These are phyloP conservation scores for Penicillium verrucosum DNA, from an alignment of 2,329 filamentous ascomycete species.

Conservation along the genomic window DNA sequence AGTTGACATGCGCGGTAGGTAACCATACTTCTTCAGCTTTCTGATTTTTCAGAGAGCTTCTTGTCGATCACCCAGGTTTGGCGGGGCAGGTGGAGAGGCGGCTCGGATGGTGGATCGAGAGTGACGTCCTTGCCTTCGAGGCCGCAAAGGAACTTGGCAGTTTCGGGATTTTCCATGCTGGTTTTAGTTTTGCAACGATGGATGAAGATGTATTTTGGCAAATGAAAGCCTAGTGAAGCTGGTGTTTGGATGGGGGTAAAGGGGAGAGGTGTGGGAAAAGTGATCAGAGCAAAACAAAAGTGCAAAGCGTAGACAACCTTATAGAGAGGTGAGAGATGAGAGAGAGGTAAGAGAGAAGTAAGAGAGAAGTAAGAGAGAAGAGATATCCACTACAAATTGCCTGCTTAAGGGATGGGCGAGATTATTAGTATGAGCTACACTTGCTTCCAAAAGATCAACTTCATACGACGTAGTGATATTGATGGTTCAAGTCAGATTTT, in stretches of 20 bases:
- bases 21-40: neutral
- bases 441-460: too few relatives aligned
- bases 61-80: slow-evolving; percentile 13
- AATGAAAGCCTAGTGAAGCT: neutral
- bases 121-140: slow-evolving; percentile 9
- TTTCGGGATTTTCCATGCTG: slow-evolving; percentile 5
- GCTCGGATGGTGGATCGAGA: slow-evolving; percentile 10
- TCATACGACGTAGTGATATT: too few relatives aligned
- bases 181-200: neutral
- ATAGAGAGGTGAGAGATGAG: too few relatives aligned
- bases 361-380: too few relatives aligned
- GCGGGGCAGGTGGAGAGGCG: slow-evolving; percentile 5
- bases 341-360: too few relatives aligned
- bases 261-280: neutral
- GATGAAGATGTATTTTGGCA: neutral
- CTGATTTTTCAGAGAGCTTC: slow-evolving; percentile 8
- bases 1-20: neutral
- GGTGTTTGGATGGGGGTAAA: neutral
- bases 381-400: too few relatives aligned
- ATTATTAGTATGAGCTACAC: too few relatives aligned
- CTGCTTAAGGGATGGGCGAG: too few relatives aligned
- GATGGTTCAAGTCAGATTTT: too few relatives aligned
- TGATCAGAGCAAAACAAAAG: too few relatives aligned
- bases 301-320: too few relatives aligned
- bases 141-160: slow-evolving; percentile 8